A percentile compares a stretch with the other conserved stretches of the same genome.
Conservation (phyloP, 2,329 filamentous ascomycete species). For the Ceratocystis destructans region DNA sequence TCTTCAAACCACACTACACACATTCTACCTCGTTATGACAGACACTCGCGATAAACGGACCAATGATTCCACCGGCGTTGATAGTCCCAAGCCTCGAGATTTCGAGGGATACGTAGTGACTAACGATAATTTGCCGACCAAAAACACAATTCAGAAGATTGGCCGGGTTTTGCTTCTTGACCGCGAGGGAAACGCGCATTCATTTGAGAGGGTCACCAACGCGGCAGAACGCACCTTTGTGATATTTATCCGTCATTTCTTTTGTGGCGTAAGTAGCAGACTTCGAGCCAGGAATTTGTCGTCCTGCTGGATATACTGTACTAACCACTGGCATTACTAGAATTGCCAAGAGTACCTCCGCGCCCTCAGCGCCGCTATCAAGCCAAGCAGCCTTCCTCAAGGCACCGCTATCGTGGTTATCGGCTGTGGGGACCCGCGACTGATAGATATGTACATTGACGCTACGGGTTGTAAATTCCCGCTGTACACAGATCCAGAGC, state of each 20-base stretch:
- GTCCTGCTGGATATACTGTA: not conserved
- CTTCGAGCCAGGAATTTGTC: not conserved
- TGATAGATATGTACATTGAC: conserved; percentile 53
- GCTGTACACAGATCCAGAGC: conserved; percentile 63
- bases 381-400: conserved; percentile 36
- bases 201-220: conserved; percentile 50
- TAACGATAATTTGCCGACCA: conserved; percentile 41
- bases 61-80: conserved; percentile 22
- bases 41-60: not conserved
- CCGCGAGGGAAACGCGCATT: conserved; percentile 41
- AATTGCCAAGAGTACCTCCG: conserved; percentile 65
- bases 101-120: conserved; percentile 44
- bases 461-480: conserved; percentile 54
- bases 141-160: conserved; percentile 36
- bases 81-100: conserved; percentile 34
- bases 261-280: conserved; percentile 52
- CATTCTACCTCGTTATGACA: not conserved
- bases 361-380: conserved; percentile 45
- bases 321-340: conserved; percentile 28
- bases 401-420: conserved; percentile 54
- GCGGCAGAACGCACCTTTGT: conserved; percentile 46
- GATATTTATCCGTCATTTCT: conserved; percentile 68
- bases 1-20: not conserved
- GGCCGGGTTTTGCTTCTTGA: conserved; percentile 47
- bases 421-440: conserved; percentile 54